Conservation (phyloP, 2,329 filamentous ascomycete species). For the Didymosphaeria variabile region DNA sequence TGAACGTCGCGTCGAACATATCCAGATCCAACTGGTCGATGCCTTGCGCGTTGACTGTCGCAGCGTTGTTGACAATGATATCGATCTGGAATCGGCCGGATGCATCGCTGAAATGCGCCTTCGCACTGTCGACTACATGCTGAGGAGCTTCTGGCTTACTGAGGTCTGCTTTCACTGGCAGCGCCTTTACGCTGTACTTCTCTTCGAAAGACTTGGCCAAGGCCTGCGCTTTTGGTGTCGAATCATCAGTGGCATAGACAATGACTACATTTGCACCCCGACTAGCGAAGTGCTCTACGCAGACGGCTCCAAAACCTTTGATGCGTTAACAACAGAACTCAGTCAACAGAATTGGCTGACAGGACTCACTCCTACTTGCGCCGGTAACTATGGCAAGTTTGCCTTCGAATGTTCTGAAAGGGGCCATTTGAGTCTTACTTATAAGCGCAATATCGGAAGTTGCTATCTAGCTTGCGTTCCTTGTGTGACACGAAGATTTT, state of each 20-base stretch:
- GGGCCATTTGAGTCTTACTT: not conserved
- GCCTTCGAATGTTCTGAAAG: slow-evolving; percentile 8
- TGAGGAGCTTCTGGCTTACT: slow-evolving; percentile 65
- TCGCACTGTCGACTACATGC: slow-evolving; percentile 64
- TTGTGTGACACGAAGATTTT: not conserved
- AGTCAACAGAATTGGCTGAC: not conserved
- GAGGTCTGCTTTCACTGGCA: slow-evolving; percentile 74
- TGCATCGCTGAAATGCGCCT: slow-evolving; percentile 60
- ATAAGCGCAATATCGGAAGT: not conserved
- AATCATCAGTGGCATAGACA: slow-evolving; percentile 71
- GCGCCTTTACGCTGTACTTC: slow-evolving; percentile 65
- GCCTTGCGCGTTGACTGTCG: slow-evolving; percentile 27
- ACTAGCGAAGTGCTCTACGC: slow-evolving; percentile 70
- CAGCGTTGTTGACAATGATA: slow-evolving; percentile 78
- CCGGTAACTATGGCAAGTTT: slow-evolving; percentile 9
- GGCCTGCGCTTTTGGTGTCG: slow-evolving; percentile 56
- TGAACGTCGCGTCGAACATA: slow-evolving; percentile 24
- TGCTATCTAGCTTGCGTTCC: not conserved
- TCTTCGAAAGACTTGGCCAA: slow-evolving; percentile 62
- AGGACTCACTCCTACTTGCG: not conserved
- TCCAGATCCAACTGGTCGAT: slow-evolving; percentile 22
- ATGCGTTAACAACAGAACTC: not conserved
- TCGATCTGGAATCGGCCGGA: slow-evolving; percentile 70
- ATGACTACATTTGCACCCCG: slow-evolving; percentile 73
- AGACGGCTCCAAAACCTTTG: slow-evolving; percentile 60